phyloP scores from a whole-genome alignment of 805 yeast genomes.

The Teunomyces lycoperdinae region DNA sequence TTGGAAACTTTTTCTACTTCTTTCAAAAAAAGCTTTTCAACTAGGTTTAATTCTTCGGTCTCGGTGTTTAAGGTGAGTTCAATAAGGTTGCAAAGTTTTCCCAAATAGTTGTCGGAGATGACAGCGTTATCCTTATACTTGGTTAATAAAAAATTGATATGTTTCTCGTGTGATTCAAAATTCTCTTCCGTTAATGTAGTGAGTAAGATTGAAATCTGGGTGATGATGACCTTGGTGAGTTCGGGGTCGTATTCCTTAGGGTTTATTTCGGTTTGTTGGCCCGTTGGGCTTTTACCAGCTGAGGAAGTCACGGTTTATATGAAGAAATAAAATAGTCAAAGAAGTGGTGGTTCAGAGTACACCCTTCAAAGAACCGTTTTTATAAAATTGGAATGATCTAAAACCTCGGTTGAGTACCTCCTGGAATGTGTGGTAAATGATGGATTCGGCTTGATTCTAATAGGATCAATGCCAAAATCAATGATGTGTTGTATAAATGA shows the following conservation, averaged over 20 bases:
- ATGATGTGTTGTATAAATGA: conserved; percentile 18
- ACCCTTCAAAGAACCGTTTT: not conserved
- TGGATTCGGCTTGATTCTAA: not conserved
- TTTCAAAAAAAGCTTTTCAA: conserved; percentile 25
- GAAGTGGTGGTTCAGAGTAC: conserved; percentile 5
- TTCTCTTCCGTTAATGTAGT: conserved; percentile 42
- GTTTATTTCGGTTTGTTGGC: conserved; percentile 3
- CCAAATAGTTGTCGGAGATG: conserved; percentile 18
- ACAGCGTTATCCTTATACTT: conserved; percentile 17
- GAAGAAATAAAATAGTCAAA: not conserved
- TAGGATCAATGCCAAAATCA: not conserved
- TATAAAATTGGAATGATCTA: not conserved
- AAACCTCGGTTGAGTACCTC: not conserved
- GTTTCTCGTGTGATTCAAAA: conserved; percentile 36
- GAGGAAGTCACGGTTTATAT: conserved; percentile 35
- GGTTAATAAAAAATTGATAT: conserved; percentile 47
- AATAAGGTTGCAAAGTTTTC: conserved; percentile 17
- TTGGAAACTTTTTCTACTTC: conserved; percentile 24
- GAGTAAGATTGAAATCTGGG: conserved; percentile 54
- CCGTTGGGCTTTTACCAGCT: conserved; percentile 6
- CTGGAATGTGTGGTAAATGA: not conserved
- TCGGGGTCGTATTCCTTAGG: conserved; percentile 19
- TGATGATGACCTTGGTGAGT: conserved; percentile 38
- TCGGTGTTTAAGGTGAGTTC: conserved; percentile 9
- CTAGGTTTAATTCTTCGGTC: conserved; percentile 11